phyloP scores from a whole-genome alignment of 73 alveolate genomes.

The Stentor roeselii region DNA sequence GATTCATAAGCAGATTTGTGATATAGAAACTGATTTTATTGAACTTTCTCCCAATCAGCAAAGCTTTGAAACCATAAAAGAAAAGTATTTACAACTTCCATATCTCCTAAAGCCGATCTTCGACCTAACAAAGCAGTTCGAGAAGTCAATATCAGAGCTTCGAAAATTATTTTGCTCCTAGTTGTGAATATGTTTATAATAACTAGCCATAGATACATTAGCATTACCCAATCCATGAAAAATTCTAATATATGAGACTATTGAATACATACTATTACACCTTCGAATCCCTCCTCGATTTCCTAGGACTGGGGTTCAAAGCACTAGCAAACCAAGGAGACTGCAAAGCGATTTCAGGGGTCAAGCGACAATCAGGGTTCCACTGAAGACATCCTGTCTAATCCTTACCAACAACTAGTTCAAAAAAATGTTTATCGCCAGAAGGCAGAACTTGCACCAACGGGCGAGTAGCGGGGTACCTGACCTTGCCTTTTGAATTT shows the following conservation, averaged over 20 bases:
- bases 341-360: not conserved
- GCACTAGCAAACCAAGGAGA: not conserved
- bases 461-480: constrained; percentile 42
- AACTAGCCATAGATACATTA: too few relatives aligned
- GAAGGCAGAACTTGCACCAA: constrained; percentile 30
- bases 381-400: constrained; percentile 45
- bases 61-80: not conserved
- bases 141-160: not conserved
- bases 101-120: constrained; percentile 20
- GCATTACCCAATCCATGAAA: too few relatives aligned
- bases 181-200: too few relatives aligned
- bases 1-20: not conserved
- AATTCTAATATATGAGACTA: too few relatives aligned
- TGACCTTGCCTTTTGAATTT: constrained; percentile 57
- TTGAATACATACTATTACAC: too few relatives aligned
- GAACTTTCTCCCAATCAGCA: not conserved
- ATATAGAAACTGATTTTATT: not conserved
- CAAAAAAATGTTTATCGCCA: constrained; percentile 37
- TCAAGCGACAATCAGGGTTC: constrained; percentile 56
- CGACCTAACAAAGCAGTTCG: not conserved
- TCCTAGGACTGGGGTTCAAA: not conserved
- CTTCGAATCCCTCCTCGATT: not conserved
- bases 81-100: not conserved
- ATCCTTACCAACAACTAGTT: constrained; percentile 33
- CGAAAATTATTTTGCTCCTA: too few relatives aligned